Evolutionary conservation across 495 filamentous ascomycete species (phyloP).

Genomic region (Penicillium simplicissimum): DNA sequence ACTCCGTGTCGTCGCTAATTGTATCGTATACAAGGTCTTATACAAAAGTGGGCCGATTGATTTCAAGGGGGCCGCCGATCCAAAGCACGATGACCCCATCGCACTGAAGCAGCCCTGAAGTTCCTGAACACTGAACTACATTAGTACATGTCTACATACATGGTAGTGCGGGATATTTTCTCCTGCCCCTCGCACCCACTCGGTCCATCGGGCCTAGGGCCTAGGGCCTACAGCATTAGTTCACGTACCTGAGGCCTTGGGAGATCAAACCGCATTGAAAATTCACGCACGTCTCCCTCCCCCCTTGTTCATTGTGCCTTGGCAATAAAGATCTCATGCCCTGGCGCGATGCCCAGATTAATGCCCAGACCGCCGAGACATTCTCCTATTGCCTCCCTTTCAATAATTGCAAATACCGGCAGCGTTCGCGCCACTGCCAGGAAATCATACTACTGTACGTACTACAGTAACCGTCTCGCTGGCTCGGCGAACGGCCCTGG

Average conservation of each 20-base stretch:
- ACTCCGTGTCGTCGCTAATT: background rate
- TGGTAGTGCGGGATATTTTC: constrained; percentile 26
- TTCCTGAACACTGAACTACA: too few relatives aligned
- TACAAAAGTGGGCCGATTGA: constrained; percentile 6
- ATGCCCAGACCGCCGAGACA: constrained; percentile 10
- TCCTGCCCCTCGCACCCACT: constrained; percentile 8
- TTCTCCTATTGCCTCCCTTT: background rate
- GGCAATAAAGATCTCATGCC: background rate
- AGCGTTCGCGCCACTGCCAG: background rate
- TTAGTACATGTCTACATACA: too few relatives aligned
- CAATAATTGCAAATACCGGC: background rate
- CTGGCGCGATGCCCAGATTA: constrained; percentile 1
- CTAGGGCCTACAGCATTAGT: constrained; percentile 15
- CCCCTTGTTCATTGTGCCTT: constrained; percentile 1
- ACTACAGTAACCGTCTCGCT: background rate
- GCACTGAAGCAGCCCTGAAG: constrained; percentile 4
- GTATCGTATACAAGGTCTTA: constrained; percentile 8
- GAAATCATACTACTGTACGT: background rate
- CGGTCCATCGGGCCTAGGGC: constrained; percentile 27
- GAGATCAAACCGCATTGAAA: constrained; percentile 18
- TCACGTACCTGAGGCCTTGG: constrained; percentile 24
- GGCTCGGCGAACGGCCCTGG: background rate
- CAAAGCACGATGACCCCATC: constrained; percentile 27
- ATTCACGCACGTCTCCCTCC: constrained; percentile 15
- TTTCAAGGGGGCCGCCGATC: constrained; percentile 17